Evolutionary conservation across 177 flowering plant species (phyloP).

Genomic region (Vitis hybrid): DNA sequence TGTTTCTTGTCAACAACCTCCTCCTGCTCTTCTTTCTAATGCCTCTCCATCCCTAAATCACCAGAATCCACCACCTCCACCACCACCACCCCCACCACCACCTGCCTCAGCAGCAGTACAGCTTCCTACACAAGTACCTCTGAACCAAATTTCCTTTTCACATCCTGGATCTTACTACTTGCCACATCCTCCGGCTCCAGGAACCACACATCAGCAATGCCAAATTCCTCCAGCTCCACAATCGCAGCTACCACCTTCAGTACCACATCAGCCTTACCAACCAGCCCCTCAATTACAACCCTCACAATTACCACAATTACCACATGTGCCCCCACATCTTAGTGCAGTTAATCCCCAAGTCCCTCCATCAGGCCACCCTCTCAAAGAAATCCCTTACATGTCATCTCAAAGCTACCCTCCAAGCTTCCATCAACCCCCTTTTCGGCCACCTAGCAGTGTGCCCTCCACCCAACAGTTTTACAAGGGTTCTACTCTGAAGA

Average conservation of each 20-base stretch:
- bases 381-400: constrained; percentile 9
- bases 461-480: constrained; percentile 8
- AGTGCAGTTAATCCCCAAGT: constrained; percentile 8
- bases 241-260: constrained; percentile 7
- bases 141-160: constrained; percentile 2
- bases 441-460: constrained; percentile 1
- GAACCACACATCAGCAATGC: constrained; percentile 12
- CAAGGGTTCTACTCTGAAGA: constrained; percentile 2
- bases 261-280: constrained; percentile 11
- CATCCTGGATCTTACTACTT: constrained; percentile 6
- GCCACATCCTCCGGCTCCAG: constrained; percentile 3
- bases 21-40: constrained; percentile 4
- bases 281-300: constrained; percentile 9
- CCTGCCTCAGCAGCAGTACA: constrained; percentile 12
- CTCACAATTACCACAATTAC: constrained; percentile 4
- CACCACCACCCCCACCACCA: no score
- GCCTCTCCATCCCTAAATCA: not conserved
- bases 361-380: not conserved
- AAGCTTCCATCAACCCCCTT: not conserved
- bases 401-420: constrained; percentile 11
- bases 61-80: no score
- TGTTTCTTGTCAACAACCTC: constrained; percentile 14
- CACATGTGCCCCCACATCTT: constrained; percentile 4
- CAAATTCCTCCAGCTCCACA: constrained; percentile 10
- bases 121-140: constrained; percentile 6